A percentile compares a stretch with the other conserved stretches of the same genome.
Evolutionary conservation across 148 eudicot genomes (phyloP).

Genomic region (Chenopodium quinoa): DNA sequence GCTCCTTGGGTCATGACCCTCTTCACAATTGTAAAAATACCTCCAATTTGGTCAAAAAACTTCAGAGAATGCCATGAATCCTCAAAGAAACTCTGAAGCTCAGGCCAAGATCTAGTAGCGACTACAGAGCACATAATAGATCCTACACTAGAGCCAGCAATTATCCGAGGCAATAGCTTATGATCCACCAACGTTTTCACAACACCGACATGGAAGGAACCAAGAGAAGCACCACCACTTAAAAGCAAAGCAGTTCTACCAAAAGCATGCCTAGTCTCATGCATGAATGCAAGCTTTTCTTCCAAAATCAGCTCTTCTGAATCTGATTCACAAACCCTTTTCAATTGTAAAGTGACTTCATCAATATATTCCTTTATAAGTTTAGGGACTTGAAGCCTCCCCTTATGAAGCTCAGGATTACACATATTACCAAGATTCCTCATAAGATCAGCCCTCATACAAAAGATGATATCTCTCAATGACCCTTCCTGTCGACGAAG

Average conservation of each 20-base stretch:
- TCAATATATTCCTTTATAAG: slow-evolving; percentile 87
- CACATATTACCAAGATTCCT: slow-evolving; percentile 97
- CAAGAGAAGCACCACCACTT: slow-evolving; percentile 98
- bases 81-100: slow-evolving; percentile 91
- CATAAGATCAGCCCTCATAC: slow-evolving; percentile 85
- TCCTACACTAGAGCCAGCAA: slow-evolving; percentile 95
- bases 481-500: slow-evolving; percentile 85
- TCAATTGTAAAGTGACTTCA: slow-evolving; percentile 85
- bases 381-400: slow-evolving; percentile 83
- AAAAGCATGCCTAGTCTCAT: slow-evolving; percentile 95
- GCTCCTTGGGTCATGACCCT: slow-evolving; percentile 82
- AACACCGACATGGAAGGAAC: slow-evolving; percentile 87
- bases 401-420: slow-evolving; percentile 89
- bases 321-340: slow-evolving; percentile 89
- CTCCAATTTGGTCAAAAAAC: slow-evolving; percentile 91
- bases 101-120: slow-evolving; percentile 96
- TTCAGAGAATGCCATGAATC: slow-evolving; percentile 86
- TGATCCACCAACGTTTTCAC: slow-evolving; percentile 91
- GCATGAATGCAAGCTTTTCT: slow-evolving; percentile 97
- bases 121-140: slow-evolving; percentile 82
- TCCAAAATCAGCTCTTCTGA: slow-evolving; percentile 80
- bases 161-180: slow-evolving; percentile 80
- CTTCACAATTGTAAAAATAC: slow-evolving; percentile 63
- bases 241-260: slow-evolving; percentile 96
- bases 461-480: slow-evolving; percentile 75